Conservation (phyloP, 2,329 filamentous ascomycete genomes). For the Venturia oleaginea region DNA sequence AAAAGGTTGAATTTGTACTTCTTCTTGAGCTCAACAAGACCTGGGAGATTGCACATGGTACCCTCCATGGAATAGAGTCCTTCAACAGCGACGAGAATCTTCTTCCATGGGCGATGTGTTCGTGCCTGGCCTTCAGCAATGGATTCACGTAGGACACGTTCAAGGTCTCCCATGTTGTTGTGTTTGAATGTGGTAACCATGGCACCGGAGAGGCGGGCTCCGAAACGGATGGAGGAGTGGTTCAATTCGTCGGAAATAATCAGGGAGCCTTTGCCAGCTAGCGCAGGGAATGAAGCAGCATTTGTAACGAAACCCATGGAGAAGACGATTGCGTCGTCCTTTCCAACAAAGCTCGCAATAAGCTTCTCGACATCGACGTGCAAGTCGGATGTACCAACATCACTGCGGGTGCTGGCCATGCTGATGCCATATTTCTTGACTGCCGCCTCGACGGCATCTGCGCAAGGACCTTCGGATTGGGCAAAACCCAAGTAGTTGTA, state of each 20-base stretch:
- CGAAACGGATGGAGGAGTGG: conserved; percentile 93
- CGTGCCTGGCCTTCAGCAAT: conserved; percentile 96
- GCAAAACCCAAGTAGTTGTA: conserved; percentile 99
- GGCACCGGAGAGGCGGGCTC: conserved; percentile 84
- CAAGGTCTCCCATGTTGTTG: conserved; percentile 86
- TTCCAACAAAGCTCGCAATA: conserved; percentile 86
- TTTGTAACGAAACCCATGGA: conserved; percentile 99
- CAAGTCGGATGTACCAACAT: conserved; percentile 80
- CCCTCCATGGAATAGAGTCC: conserved; percentile 99
- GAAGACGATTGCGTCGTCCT: conserved; percentile 91
- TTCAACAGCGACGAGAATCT: conserved; percentile 93
- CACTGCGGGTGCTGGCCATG: conserved; percentile 69
- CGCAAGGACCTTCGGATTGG: conserved; percentile 93
- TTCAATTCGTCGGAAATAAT: conserved; percentile 97
- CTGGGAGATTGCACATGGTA: conserved; percentile 95
- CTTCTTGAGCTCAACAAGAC: conserved; percentile 75
- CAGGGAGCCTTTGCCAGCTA: conserved; percentile 86
- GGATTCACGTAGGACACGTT: conserved; percentile 76
- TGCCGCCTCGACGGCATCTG: conserved; percentile 79
- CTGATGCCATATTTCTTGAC: conserved; percentile 80
- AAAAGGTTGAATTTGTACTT: conserved; percentile 97
- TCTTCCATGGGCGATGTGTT: conserved; percentile 99
- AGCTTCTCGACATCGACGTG: conserved; percentile 82
- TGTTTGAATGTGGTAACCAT: conserved; percentile 97
- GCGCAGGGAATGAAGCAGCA: conserved; percentile 79